A percentile compares a stretch with the other conserved stretches of the same genome.
Conservation (phyloP, 2,329 filamentous ascomycete species). For the Macrophomina pseudophaseolina region DNA sequence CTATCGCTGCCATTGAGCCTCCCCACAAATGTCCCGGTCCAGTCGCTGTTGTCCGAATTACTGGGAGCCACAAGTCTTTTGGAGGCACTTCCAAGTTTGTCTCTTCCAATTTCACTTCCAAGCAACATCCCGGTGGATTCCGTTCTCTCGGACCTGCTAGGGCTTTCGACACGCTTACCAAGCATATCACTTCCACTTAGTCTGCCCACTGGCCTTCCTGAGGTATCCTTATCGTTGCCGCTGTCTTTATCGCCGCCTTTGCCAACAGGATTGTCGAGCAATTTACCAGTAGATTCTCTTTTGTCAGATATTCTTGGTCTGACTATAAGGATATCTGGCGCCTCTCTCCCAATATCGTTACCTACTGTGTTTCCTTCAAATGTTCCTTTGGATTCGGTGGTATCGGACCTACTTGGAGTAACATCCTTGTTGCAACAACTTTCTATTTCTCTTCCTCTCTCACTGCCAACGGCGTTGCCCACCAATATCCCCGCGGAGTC, state of each 20-base stretch:
- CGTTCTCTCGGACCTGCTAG: background rate
- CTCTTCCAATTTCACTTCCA: too few relatives aligned
- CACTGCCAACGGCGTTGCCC: background rate
- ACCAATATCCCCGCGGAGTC: background rate
- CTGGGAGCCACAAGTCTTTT: background rate
- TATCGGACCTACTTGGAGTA: background rate
- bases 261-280: background rate
- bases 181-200: too few relatives aligned
- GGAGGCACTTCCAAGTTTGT: background rate
- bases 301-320: background rate
- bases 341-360: background rate
- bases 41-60: background rate
- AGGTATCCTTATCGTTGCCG: too few relatives aligned
- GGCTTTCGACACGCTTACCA: background rate
- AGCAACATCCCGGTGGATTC: background rate
- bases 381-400: background rate
- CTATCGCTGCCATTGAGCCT: background rate
- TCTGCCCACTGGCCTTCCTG: too few relatives aligned
- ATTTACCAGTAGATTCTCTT: background rate
- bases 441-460: background rate
- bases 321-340: too few relatives aligned
- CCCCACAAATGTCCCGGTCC: background rate
- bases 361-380: background rate
- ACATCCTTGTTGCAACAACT: background rate
- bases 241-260: too few relatives aligned